These are phyloP conservation scores for Candida ponderosae DNA, from an alignment of 805 yeast genomes.

Conservation along the genomic window DNA sequence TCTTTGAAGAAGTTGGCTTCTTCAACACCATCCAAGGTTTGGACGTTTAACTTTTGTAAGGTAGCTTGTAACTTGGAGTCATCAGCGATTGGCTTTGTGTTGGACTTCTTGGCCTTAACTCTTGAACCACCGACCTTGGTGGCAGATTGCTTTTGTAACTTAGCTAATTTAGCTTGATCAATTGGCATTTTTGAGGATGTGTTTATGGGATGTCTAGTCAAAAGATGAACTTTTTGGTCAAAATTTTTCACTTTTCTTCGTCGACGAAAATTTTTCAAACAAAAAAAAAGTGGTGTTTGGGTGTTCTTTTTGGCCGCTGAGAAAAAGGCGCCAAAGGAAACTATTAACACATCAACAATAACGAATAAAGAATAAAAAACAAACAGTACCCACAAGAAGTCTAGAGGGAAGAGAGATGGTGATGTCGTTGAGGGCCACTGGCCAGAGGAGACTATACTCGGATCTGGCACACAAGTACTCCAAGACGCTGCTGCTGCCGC, in stretches of 20 bases:
- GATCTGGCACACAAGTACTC: conserved; percentile 18
- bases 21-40: conserved; percentile 81
- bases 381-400: too few relatives aligned
- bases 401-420: too few relatives aligned
- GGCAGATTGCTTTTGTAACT: conserved; percentile 78
- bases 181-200: conserved; percentile 51
- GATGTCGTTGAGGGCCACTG: too few relatives aligned
- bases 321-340: too few relatives aligned
- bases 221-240: too few relatives aligned
- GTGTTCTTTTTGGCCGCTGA: conserved; percentile 2
- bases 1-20: conserved; percentile 98
- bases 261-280: not conserved
- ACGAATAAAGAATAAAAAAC: too few relatives aligned
- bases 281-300: conserved; percentile 5
- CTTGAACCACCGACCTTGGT: conserved; percentile 85
- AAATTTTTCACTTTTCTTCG: too few relatives aligned
- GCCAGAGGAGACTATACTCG: not conserved
- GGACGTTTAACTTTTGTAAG: conserved; percentile 82
- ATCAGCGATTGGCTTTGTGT: conserved; percentile 63
- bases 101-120: conserved; percentile 80
- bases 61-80: conserved; percentile 88
- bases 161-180: conserved; percentile 92
- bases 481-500: conserved; percentile 42
- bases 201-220: not conserved
- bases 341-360: too few relatives aligned